Conservation (phyloP, 2,329 filamentous ascomycete species). For the Colletotrichum sojae region DNA sequence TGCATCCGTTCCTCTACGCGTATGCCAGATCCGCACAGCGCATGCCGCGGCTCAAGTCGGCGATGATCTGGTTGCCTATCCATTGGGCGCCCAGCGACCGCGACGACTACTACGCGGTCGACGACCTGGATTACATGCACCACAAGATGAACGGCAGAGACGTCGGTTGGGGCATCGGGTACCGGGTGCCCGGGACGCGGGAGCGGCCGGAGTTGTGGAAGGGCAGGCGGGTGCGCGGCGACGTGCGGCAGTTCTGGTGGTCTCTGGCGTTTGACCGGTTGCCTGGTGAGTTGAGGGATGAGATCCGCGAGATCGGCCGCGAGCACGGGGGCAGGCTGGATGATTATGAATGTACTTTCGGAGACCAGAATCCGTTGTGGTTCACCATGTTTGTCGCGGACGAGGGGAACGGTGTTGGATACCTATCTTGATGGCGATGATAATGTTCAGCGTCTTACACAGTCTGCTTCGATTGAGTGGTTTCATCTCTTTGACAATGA, state of each 20-base stretch:
- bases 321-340: constrained; percentile 6
- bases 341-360: neutral
- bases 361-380: neutral
- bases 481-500: no score
- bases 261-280: neutral
- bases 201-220: no score
- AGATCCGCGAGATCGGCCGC: constrained; percentile 17
- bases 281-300: neutral
- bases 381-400: no score
- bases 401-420: no score
- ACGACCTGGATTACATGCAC: no score
- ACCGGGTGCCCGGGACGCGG: neutral
- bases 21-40: constrained; percentile 4
- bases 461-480: no score
- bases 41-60: constrained; percentile 23
- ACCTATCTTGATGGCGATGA: no score
- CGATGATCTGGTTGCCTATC: constrained; percentile 21
- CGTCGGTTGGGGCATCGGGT: constrained; percentile 17
- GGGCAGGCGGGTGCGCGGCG: neutral
- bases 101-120: no score
- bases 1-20: neutral
- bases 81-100: neutral
- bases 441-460: no score
- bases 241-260: constrained; percentile 8
- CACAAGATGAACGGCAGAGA: neutral